Evolutionary conservation across 2,329 filamentous ascomycete species (phyloP), one percentile per base, ranked within the genome.

Genomic region (Pestalotiopsis sp.): DNA sequence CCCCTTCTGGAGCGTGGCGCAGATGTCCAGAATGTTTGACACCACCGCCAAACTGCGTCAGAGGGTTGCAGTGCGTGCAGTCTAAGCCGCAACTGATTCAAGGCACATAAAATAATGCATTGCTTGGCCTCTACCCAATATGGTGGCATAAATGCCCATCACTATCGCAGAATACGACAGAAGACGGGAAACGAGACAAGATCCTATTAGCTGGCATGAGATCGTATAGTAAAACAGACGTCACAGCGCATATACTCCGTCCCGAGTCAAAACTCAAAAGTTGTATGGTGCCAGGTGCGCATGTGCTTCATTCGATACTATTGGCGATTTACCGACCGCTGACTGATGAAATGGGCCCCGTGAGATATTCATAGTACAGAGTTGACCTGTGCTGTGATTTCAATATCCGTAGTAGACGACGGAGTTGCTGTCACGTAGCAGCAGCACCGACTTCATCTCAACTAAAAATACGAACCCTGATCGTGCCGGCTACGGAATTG

Each of bases 51-150:
- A 36, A 36, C 31, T 52, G 62, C 62, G 38, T 64, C 62, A 64
- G 62, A 45, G 62, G 62, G 62, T 45, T 14, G 38, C 62, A 64
- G n/a, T 31, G n/a, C 14, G 31, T 13, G 38, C 62, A 1, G 62
- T 64, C 62, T 64, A 64, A 66, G 63, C 63, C 41, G 41, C 63
- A 56, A 38, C 49, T 58, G 63, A 57, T n/a, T 62, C 59, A 39
- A 62, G 59, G 59, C 12, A 62, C 45, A 52, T 9, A 52, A n/a
- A 52, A 14, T 52, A 36, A 52, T 52, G 45, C 45, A 52, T n/a
- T 20, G 20, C 45, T 9, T 17, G 17, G 6, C 45, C 17, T n/a
- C 45, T 52, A 52, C 45, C 45, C 17, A 20, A 52, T 52, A 52
- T 49, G 45, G 45, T n/a, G 17, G 45, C 45, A 52, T 52, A 52